Percentiles rank a stretch among this genome's conserved stretches.
Evolutionary conservation across 164 flowering plant genomes (phyloP).

Genomic region (Vitis vinifera): ASM3070453v1 NC_081807.1:5182001-5182500

Average conservation of each 20-base stretch:
- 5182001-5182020: background rate
- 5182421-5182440: background rate
- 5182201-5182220: constrained; percentile 2
- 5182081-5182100: constrained; percentile 16
- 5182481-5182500: no score
- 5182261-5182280: constrained; percentile 1
- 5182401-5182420: background rate
- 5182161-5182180: constrained; percentile 10
- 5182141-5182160: background rate
- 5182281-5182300: constrained; percentile 3
- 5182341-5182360: constrained; percentile 16
- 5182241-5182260: constrained; percentile 10
- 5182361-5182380: constrained; percentile 6
- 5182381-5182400: constrained; percentile 1
- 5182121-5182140: constrained; percentile 12
- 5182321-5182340: constrained; percentile 15
- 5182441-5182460: background rate
- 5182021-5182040: background rate
- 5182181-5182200: constrained; percentile 9
- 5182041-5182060: background rate
- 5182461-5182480: background rate
- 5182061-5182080: constrained; percentile 12
- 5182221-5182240: constrained; percentile 17
- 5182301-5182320: background rate
- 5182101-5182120: constrained; percentile 6